Percentiles rank a stretch among this genome's conserved stretches.
Evolutionary conservation across 164 flowering plant species (phyloP).

Genomic region (Magnolia kwangsiensis): DNA sequence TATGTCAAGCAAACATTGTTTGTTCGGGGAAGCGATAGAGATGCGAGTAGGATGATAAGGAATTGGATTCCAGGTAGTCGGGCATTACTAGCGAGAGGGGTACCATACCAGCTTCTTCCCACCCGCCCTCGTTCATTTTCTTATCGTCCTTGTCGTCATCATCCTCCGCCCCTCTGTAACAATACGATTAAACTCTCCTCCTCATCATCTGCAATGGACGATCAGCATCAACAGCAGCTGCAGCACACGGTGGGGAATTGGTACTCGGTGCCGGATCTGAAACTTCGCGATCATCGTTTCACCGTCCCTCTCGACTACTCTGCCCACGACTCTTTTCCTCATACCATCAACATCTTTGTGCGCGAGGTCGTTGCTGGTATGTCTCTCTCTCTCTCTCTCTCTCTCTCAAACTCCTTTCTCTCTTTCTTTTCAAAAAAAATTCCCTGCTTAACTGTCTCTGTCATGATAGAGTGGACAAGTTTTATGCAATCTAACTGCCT

Average conservation of each 20-base stretch:
- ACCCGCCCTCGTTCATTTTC: neutral
- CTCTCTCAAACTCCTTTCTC: neutral
- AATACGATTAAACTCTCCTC: too few relatives aligned
- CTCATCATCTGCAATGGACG: neutral
- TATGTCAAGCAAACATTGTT: too few relatives aligned
- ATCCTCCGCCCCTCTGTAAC: neutral
- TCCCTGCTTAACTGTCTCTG: neutral
- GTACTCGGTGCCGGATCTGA: slow-evolving; percentile 93
- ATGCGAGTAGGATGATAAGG: too few relatives aligned
- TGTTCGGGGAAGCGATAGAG: too few relatives aligned
- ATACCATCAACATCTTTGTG: slow-evolving; percentile 72
- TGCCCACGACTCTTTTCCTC: slow-evolving; percentile 12
- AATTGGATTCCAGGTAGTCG: too few relatives aligned
- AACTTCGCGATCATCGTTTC: slow-evolving; percentile 84
- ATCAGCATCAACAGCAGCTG: neutral
- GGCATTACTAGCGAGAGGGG: too few relatives aligned
- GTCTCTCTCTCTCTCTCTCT: neutral
- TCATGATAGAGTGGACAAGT: neutral
- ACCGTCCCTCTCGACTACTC: slow-evolving; percentile 88
- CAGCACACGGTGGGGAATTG: slow-evolving; percentile 55
- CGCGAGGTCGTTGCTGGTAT: slow-evolving; percentile 93
- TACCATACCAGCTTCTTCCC: too few relatives aligned
- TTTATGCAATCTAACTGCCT: neutral
- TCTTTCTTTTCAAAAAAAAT: neutral
- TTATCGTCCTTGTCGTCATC: neutral